Conservation (phyloP, 352 stramenopile species). For the Phytophthora quininea region DNA sequence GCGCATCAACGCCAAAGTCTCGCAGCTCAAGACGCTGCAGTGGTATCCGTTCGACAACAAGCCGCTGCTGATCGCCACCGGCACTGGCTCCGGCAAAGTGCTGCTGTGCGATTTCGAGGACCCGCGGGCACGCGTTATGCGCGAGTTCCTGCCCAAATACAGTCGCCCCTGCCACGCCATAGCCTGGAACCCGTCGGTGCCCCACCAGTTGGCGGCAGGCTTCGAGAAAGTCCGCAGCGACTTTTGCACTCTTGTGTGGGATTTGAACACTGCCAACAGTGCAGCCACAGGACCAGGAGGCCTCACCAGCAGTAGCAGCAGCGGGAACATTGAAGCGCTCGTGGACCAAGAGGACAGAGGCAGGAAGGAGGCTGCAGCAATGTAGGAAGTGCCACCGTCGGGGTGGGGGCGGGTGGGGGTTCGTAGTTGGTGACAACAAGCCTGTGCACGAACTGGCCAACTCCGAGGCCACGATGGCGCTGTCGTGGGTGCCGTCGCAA, state of each 20-base stretch:
- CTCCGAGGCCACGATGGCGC: conserved; percentile 80
- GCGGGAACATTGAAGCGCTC: conserved; percentile 34
- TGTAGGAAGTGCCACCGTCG: conserved; percentile 24
- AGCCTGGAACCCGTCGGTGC: conserved; percentile 77
- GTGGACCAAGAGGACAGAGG: conserved; percentile 30
- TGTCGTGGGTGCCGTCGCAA: conserved; percentile 86
- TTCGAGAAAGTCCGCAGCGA: conserved; percentile 90
- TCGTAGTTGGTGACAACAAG: conserved; percentile 50
- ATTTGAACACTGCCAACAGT: conserved; percentile 60
- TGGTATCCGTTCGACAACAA: conserved; percentile 84
- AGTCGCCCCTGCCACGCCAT: conserved; percentile 83
- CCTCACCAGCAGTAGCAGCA: conserved; percentile 26
- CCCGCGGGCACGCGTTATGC: conserved; percentile 59
- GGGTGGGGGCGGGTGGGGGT: conserved; percentile 25
- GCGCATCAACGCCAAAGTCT: conserved; percentile 78
- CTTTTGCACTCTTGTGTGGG: conserved; percentile 87
- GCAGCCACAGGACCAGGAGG: conserved; percentile 7
- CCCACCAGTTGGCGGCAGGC: conserved; percentile 79
- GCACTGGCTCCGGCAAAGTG: conserved; percentile 79
- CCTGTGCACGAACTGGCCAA: conserved; percentile 84
- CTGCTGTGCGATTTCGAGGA: conserved; percentile 85
- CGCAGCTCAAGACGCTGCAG: conserved; percentile 85
- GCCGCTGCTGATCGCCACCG: conserved; percentile 75
- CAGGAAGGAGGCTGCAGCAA: conserved; percentile 31
- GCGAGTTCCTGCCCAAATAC: conserved; percentile 85